A percentile compares a stretch with the other conserved stretches of the same genome.
Conservation (phyloP, 1,139 yeast species). For the Nakaseomyces uthaithaninus region DNA sequence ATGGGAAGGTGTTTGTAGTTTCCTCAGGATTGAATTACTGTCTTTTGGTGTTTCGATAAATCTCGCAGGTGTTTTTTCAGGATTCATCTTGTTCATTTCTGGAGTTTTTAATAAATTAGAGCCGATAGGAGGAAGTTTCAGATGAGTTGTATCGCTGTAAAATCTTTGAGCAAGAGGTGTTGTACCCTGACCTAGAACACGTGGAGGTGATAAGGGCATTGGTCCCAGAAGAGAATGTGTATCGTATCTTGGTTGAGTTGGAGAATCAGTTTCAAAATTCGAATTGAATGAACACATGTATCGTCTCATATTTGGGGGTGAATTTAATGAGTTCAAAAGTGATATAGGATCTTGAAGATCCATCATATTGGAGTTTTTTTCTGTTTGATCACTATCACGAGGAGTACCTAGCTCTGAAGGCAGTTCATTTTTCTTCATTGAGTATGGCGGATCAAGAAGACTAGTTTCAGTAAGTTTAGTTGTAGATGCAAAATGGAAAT, state of each 20-base stretch:
- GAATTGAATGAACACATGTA: constrained; percentile 32
- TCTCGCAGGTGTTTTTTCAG: constrained; percentile 21
- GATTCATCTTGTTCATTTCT: constrained; percentile 14
- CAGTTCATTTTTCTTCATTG: constrained; percentile 14
- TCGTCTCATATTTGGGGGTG: constrained; percentile 22
- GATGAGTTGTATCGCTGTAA: constrained; percentile 2
- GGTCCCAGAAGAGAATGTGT: constrained; percentile 13
- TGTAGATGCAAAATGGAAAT: background rate
- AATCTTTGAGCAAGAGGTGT: constrained; percentile 1
- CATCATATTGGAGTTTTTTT: constrained; percentile 10
- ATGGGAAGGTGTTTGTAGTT: constrained; percentile 32
- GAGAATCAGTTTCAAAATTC: constrained; percentile 29
- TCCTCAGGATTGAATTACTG: constrained; percentile 19
- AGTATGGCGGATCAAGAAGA: constrained; percentile 13
- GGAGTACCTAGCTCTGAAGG: constrained; percentile 19
- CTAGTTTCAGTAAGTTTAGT: background rate
- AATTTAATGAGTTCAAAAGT: constrained; percentile 10
- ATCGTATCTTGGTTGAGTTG: constrained; percentile 11
- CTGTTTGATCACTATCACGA: background rate
- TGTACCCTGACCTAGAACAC: background rate
- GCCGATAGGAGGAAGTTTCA: constrained; percentile 8
- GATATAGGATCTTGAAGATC: constrained; percentile 8
- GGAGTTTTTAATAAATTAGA: constrained; percentile 22
- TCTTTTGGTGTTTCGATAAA: constrained; percentile 26
- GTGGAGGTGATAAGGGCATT: constrained; percentile 6